Base-by-base conservation (phyloP, 202 grass and related monocot genomes). In the Musa balbisiana region DNA sequence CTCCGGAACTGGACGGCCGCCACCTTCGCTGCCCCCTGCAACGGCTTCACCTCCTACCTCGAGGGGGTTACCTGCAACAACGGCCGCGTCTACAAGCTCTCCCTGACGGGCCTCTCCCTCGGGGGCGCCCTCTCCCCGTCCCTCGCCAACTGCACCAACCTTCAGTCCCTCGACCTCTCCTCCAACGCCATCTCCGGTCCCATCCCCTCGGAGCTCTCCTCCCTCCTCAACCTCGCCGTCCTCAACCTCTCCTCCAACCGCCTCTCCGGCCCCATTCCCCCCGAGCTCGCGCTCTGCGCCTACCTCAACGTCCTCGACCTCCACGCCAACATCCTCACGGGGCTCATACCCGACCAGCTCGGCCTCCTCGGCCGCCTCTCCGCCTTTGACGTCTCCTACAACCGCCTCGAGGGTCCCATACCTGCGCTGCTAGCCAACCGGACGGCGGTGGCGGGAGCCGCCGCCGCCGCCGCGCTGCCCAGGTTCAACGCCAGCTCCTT, bases 211-310 rank as follows among this genome's bases (percentile, higher is more conserved):
- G 69, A 71, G 49, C 69, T 71, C 49, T 71, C 69, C 29, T 71
- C 49, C 69, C 69, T 71, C 49, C 69, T 71, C 69, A 71, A 71
- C 69, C 69, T 71, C 69, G 69, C 69, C 69, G 69, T 71, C 19
- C 69, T 71, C 69, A 71, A 71, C 69, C 69, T 71, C 69, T 71
- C 69, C 43, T 50, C 69, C 69, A 71, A 71, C 69, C 69, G 69
- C 43, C 69, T 71, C 69, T 52, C 43, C 69, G 69, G 69, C 16
- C 49, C 69, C 69, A 71, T 71, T 9, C 69, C 69, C 16, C 49
- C 43, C 2, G 49, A 71, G 19, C 69, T 71, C n/a, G 69, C 69
- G 2, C 69, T 71, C 69, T 71, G 69, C 69, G 69, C 69, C 69
- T 71, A 71, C 69, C 69, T 71, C 69, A 71, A 71, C 69, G 69